These are phyloP conservation scores for Ophiostoma australiae DNA, from an alignment of 2,329 filamentous ascomycete species.

Conservation along the genomic window DNA sequence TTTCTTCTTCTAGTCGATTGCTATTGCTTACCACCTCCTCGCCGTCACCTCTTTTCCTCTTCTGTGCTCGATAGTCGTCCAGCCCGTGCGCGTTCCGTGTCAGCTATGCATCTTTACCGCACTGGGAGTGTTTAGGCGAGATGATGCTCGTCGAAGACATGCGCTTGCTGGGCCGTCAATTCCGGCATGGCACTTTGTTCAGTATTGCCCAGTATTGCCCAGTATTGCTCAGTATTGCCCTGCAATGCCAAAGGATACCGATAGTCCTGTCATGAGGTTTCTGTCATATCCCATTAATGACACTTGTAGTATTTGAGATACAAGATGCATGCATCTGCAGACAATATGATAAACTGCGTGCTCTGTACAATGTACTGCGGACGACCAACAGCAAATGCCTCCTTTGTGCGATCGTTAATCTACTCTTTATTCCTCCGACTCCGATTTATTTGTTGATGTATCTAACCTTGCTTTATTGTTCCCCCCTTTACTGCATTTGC, in stretches of 20 bases:
- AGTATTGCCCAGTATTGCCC: too few relatives aligned
- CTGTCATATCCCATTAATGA: not conserved
- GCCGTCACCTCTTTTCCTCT: not conserved
- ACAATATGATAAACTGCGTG: not conserved
- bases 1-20: not conserved
- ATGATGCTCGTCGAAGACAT: not conserved
- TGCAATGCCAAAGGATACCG: not conserved
- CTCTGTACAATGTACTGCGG: too few relatives aligned
- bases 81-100: constrained; percentile 3
- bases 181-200: not conserved
- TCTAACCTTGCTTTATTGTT: too few relatives aligned
- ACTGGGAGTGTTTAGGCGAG: constrained; percentile 8
- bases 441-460: not conserved
- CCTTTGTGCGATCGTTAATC: not conserved
- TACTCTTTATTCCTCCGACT: constrained; percentile 7
- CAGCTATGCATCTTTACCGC: not conserved
- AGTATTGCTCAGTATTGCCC: too few relatives aligned
- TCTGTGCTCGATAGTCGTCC: not conserved
- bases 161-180: not conserved
- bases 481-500: not conserved
- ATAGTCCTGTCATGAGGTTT: constrained; percentile 1
- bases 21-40: not conserved
- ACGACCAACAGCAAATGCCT: not conserved
- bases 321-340: not conserved
- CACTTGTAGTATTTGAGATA: not conserved